Evolutionary conservation across 768 basidiomycete species (phyloP).

Genomic region (Dictyophora rubrovolvata): DNA sequence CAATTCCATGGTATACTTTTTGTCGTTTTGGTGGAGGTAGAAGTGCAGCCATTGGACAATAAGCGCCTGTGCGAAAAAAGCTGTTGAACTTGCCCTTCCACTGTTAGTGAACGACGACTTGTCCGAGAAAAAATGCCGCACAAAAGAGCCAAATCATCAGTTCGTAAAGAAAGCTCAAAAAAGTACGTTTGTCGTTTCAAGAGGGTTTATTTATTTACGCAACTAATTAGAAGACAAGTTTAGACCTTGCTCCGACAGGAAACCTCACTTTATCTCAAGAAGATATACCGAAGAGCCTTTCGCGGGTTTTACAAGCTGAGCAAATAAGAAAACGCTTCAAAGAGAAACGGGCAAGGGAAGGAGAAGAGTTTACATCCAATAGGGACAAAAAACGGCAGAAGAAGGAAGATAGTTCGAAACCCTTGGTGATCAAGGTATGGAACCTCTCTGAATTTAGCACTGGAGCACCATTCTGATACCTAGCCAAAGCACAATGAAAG

Average conservation of each 20-base stretch:
- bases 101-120: no score
- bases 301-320: conserved; percentile 55
- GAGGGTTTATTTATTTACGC: background rate
- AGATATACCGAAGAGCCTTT: conserved; percentile 56
- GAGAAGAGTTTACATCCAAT: background rate
- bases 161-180: conserved; percentile 30
- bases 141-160: conserved; percentile 47
- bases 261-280: conserved; percentile 37
- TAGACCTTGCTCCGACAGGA: conserved; percentile 37
- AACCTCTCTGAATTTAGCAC: background rate
- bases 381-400: conserved; percentile 3
- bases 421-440: conserved; percentile 2
- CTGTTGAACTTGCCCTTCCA: no score
- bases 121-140: conserved; percentile 42
- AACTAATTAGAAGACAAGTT: conserved; percentile 27
- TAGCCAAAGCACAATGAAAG: conserved; percentile 54
- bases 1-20: conserved; percentile 67
- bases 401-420: background rate
- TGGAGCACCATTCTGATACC: background rate
- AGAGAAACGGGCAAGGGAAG: conserved; percentile 21
- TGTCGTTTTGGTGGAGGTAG: conserved; percentile 84
- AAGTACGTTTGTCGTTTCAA: conserved; percentile 26
- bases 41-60: conserved; percentile 58
- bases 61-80: no score
- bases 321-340: conserved; percentile 47